Percentiles rank a stretch among this genome's conserved stretches.
Conservation (phyloP, 495 filamentous ascomycete species). For the Penicillium nucicola region DNA sequence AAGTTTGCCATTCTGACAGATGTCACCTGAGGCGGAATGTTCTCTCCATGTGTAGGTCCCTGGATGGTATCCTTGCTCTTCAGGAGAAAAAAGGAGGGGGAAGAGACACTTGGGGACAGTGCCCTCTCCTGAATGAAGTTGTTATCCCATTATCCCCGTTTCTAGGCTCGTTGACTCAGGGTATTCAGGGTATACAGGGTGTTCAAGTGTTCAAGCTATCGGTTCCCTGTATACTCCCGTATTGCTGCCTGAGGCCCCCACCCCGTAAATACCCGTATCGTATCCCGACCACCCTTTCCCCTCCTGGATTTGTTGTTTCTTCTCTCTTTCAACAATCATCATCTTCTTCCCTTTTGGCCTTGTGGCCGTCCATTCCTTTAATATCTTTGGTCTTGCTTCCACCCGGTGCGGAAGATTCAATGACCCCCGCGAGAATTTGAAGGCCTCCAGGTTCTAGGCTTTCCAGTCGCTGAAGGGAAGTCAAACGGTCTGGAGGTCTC, state of each 20-base stretch:
- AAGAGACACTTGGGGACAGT: neutral
- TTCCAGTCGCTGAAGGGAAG: constrained; percentile 33
- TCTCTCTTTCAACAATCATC: constrained; percentile 38
- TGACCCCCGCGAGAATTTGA: constrained; percentile 32
- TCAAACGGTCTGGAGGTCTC: constrained; percentile 44
- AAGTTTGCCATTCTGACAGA: constrained; percentile 10
- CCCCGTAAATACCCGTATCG: constrained; percentile 1
- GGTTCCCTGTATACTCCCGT: neutral
- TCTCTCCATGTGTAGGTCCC: neutral
- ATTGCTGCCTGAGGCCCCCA: constrained; percentile 2
- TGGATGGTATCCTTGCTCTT: neutral
- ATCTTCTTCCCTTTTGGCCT: constrained; percentile 27
- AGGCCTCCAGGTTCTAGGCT: constrained; percentile 45
- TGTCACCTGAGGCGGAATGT: constrained; percentile 14
- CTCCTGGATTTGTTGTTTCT: constrained; percentile 26
- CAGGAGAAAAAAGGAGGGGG: neutral
- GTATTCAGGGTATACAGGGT: too few relatives aligned
- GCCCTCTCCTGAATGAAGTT: neutral
- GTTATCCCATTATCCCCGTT: too few relatives aligned
- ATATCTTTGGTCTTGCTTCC: constrained; percentile 11
- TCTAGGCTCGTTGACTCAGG: too few relatives aligned
- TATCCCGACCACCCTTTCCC: constrained; percentile 6
- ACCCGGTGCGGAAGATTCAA: constrained; percentile 35
- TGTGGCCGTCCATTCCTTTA: constrained; percentile 50
- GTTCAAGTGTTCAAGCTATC: too few relatives aligned